Percentiles rank a stretch among this genome's conserved stretches.
Evolutionary conservation across 2,329 filamentous ascomycete genomes (phyloP).

Genomic region (Diaporthe sp.): DNA sequence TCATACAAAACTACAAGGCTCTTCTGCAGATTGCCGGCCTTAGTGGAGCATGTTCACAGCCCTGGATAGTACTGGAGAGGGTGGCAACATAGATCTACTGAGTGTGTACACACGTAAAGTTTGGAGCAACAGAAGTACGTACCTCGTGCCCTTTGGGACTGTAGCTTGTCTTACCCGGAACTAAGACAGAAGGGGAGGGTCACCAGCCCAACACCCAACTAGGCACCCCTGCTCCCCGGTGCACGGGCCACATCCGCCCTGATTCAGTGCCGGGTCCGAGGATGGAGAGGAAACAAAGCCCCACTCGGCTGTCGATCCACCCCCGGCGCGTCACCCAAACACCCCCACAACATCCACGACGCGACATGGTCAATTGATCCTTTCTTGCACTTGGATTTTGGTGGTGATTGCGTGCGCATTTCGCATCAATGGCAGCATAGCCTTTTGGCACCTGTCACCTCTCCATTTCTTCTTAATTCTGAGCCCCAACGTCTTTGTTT

Average conservation of each 20-base stretch:
- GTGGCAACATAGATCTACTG: too few relatives aligned
- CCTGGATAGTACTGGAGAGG: too few relatives aligned
- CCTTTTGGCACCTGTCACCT: background rate
- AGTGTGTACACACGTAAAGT: too few relatives aligned
- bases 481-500: background rate
- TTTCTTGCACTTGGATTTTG: background rate
- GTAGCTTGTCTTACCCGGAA: background rate
- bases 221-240: background rate
- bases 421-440: background rate
- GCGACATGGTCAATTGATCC: conserved; percentile 21
- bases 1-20: too few relatives aligned
- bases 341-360: conserved; percentile 19
- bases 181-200: background rate
- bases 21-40: too few relatives aligned
- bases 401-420: background rate
- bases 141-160: too few relatives aligned
- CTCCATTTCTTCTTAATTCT: background rate
- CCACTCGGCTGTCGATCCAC: background rate
- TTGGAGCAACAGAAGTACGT: too few relatives aligned
- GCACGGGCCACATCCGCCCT: background rate
- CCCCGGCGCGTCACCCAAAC: conserved; percentile 17
- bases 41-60: too few relatives aligned
- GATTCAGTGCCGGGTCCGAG: background rate
- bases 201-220: background rate
- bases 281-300: conserved; percentile 15